Evolutionary conservation across 2,329 filamentous ascomycete genomes (phyloP).

Genomic region (Talaromyces verruculosus): DNA sequence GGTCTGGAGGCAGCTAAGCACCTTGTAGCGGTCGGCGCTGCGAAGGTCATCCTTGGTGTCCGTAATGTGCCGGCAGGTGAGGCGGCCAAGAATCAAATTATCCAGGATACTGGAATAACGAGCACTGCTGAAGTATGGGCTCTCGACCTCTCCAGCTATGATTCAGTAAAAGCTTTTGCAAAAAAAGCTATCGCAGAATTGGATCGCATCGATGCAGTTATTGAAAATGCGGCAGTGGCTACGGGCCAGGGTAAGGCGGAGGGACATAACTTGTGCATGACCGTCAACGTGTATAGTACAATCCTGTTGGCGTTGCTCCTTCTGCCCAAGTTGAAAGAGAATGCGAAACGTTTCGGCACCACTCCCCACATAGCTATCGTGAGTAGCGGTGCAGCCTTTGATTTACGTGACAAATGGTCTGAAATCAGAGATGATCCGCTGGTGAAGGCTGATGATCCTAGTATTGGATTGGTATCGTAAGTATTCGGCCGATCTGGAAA

Average conservation of each 20-base stretch:
- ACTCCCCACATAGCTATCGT: slow-evolving; percentile 26
- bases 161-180: slow-evolving; percentile 23
- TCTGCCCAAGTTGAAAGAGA: slow-evolving; percentile 28
- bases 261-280: slow-evolving; percentile 26
- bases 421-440: slow-evolving; percentile 28
- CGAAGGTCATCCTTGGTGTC: slow-evolving; percentile 50
- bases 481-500: background rate
- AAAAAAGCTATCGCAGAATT: slow-evolving; percentile 22
- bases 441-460: slow-evolving; percentile 23
- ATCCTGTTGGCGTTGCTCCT: slow-evolving; percentile 29
- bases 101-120: slow-evolving; percentile 28
- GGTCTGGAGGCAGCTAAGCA: slow-evolving; percentile 49
- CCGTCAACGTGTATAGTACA: slow-evolving; percentile 32
- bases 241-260: slow-evolving; percentile 23
- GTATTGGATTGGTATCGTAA: slow-evolving; percentile 22
- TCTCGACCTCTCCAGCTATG: slow-evolving; percentile 45
- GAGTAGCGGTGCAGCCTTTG: slow-evolving; percentile 26
- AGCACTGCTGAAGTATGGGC: slow-evolving; percentile 50
- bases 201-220: slow-evolving; percentile 22
- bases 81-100: slow-evolving; percentile 29
- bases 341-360: slow-evolving; percentile 24
- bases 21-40: slow-evolving; percentile 43
- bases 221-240: slow-evolving; percentile 24
- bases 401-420: slow-evolving; percentile 22
- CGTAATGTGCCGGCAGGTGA: slow-evolving; percentile 48